A percentile compares a stretch with the other conserved stretches of the same genome.
Evolutionary conservation across 2,329 filamentous ascomycete genomes (phyloP).

Genomic region (Coniosporium tulheliwenetii): DNA sequence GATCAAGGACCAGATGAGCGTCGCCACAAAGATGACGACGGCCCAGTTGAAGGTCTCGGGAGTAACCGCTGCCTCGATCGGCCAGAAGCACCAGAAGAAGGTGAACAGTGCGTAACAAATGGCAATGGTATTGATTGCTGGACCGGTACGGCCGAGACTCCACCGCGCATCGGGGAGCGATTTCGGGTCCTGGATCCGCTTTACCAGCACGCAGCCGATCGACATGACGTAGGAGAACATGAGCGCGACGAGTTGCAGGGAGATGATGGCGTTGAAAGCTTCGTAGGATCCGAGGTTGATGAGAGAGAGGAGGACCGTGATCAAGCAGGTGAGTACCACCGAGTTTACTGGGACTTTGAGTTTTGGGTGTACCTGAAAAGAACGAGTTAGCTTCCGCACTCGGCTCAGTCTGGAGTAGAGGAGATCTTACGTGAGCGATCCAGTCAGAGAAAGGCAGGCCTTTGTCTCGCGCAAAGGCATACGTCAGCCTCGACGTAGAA

Average conservation of each 20-base stretch:
- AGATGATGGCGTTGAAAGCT: constrained; percentile 24
- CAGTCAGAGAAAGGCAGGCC: constrained; percentile 11
- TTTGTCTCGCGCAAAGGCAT: constrained; percentile 12
- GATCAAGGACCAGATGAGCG: constrained; percentile 7
- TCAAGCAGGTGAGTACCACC: constrained; percentile 13
- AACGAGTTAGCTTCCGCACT: no score
- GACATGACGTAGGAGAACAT: constrained; percentile 17
- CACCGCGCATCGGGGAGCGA: constrained; percentile 16
- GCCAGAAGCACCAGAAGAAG: constrained; percentile 24
- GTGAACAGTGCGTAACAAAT: constrained; percentile 17
- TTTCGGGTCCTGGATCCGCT: constrained; percentile 5
- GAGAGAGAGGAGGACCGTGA: constrained; percentile 17
- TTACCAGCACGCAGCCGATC: constrained; percentile 12
- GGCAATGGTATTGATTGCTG: constrained; percentile 19
- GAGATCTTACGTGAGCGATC: constrained; percentile 10
- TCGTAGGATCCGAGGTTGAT: constrained; percentile 26
- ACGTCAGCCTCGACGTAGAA: constrained; percentile 9
- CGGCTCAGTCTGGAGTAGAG: neutral
- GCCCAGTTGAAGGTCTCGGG: constrained; percentile 8
- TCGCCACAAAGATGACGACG: constrained; percentile 5
- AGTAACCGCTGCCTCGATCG: constrained; percentile 2
- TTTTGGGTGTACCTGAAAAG: neutral
- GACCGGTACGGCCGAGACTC: constrained; percentile 19
- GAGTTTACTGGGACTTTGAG: constrained; percentile 6
- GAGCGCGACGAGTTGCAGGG: constrained; percentile 14